Base-by-base conservation (phyloP, 192 early-diverging fungal genomes). In the Backusella westeae region DNA sequence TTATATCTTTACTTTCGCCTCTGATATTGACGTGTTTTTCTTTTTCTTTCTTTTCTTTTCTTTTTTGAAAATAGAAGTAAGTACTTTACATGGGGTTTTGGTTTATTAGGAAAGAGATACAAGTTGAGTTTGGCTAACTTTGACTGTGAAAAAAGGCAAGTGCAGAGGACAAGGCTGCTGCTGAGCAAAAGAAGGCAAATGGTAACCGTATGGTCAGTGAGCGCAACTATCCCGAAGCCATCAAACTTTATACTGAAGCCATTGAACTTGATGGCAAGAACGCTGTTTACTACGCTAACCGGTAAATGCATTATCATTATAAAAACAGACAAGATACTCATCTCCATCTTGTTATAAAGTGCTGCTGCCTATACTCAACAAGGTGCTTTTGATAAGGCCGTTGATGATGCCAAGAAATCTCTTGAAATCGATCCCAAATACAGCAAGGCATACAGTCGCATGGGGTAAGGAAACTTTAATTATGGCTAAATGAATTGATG, bases 221-320 rank as follows among this genome's bases (percentile, higher is more conserved):
- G 46, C 94, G 93, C 80, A 89, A 98, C 49, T 98, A 92, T 74
- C 80, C 86, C 17, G 90, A 92, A 78, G 97, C 98, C 69, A 94
- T 98, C 74, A 85, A 85, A 39, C 84, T 94, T 15, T 99, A 99
- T 88, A 91, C 93, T 46, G 89, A 95, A 81, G 98, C 98, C 56
- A 98, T 99, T 77, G 91, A 82, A 44, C 82, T 96, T 26, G 92
- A 97, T 77, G 71, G 78, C 14, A 86, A 87, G 72, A 96, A 96
- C 77, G 95, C 97, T 32, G 94, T 99, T n/a, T 99, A 95, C 87
- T 98, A 93, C 78, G 92, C 94, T 17, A 99, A 99, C 90, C 88
- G 97, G 92, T 95, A 86, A 65, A 72, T 8, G 6, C 0, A 46
- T n/a, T 36, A 32, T 39, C 69, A 32, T 32, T 12, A 65, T 26